These are phyloP conservation scores for Suhomyces taliae DNA, from an alignment of 1,139 yeast species.

Conservation along the genomic window DNA sequence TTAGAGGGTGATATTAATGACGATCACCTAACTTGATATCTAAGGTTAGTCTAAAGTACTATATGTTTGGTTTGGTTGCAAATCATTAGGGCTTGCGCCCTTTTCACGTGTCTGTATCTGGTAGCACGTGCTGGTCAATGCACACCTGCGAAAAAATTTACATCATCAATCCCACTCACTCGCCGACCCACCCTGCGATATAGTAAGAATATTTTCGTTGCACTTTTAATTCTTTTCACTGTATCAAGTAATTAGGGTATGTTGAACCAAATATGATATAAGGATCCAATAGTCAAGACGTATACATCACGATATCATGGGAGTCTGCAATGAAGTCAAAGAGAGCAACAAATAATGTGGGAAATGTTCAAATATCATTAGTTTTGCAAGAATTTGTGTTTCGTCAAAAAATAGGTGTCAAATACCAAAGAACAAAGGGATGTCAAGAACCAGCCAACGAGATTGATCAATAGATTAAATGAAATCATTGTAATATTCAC, in stretches of 20 bases:
- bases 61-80: too few relatives aligned
- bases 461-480: too few relatives aligned
- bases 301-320: not conserved
- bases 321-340: not conserved
- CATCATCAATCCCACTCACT: conserved; percentile 4
- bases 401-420: too few relatives aligned
- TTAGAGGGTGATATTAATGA: too few relatives aligned
- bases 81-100: conserved; percentile 17
- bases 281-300: not conserved
- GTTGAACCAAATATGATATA: conserved; percentile 8
- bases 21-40: not conserved
- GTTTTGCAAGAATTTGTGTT: too few relatives aligned
- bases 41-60: too few relatives aligned
- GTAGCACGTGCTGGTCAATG: conserved; percentile 3
- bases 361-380: not conserved
- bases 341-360: not conserved
- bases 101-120: conserved; percentile 3
- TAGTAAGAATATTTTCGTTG: conserved; percentile 8
- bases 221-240: conserved; percentile 6
- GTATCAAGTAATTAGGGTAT: conserved; percentile 17
- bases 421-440: not conserved
- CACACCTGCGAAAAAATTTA: conserved; percentile 9
- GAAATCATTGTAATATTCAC: too few relatives aligned
- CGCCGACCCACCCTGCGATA: conserved; percentile 4
- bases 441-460: not conserved